Evolutionary conservation across 805 yeast genomes (phyloP).

Genomic region (Komagataella ulmi): DNA sequence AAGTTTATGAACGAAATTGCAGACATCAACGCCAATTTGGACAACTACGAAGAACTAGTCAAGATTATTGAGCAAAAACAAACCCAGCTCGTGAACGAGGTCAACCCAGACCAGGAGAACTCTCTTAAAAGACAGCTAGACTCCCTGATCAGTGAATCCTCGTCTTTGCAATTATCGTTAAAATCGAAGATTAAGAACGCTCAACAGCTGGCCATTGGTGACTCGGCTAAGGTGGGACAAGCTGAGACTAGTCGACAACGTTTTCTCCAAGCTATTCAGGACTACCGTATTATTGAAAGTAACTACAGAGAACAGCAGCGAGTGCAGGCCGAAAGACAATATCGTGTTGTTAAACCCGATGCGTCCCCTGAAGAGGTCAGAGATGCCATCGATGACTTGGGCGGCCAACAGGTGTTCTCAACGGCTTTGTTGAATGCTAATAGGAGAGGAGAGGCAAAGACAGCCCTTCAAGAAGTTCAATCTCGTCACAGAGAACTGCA

Average conservation of each 20-base stretch:
- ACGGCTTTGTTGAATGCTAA: conserved; percentile 81
- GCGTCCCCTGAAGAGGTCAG: conserved; percentile 76
- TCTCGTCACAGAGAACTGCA: conserved; percentile 89
- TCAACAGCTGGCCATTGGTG: conserved; percentile 57
- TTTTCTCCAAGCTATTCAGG: conserved; percentile 78
- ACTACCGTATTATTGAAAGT: conserved; percentile 76
- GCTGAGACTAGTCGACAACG: conserved; percentile 79
- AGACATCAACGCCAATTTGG: conserved; percentile 53
- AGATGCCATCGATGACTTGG: conserved; percentile 73
- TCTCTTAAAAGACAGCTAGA: conserved; percentile 68
- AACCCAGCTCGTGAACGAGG: conserved; percentile 56
- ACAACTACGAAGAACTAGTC: conserved; percentile 56
- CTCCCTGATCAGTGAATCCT: conserved; percentile 61
- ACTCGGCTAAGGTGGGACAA: conserved; percentile 76
- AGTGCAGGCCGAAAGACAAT: conserved; percentile 86
- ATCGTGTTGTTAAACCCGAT: conserved; percentile 76
- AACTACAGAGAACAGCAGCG: conserved; percentile 74
- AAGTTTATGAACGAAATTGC: conserved; percentile 59
- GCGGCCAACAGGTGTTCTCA: conserved; percentile 85
- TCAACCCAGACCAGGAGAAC: conserved; percentile 56
- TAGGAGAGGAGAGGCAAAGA: conserved; percentile 88
- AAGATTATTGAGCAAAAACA: conserved; percentile 61
- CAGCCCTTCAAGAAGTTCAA: conserved; percentile 92
- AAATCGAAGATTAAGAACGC: conserved; percentile 66
- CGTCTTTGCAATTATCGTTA: conserved; percentile 61